phyloP scores from a whole-genome alignment of 345 rosid species.

The Psidium guajava region DNA sequence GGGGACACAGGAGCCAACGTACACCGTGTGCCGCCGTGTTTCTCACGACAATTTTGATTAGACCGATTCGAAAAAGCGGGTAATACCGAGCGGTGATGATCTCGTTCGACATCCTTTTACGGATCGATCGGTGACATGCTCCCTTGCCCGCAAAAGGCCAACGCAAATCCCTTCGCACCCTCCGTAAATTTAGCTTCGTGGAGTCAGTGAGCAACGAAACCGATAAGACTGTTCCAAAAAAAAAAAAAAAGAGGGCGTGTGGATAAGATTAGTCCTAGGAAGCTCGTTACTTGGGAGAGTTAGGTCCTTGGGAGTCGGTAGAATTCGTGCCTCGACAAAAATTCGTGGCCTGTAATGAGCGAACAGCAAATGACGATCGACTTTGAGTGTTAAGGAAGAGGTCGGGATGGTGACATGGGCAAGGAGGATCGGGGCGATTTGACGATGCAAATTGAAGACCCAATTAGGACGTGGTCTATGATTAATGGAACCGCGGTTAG shows the following conservation, averaged over 20 bases:
- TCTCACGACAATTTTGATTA: background rate
- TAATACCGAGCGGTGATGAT: background rate
- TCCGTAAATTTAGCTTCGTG: background rate
- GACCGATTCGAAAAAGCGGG: background rate
- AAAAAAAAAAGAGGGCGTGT: background rate
- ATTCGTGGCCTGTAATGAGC: background rate
- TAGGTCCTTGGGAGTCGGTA: background rate
- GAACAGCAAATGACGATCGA: background rate
- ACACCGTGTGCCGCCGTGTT: background rate
- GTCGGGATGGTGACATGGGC: background rate
- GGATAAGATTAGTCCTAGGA: background rate
- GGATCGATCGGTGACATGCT: too few species aligned
- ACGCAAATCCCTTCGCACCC: background rate
- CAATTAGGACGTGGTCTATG: background rate
- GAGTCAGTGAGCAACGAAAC: background rate
- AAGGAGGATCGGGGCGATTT: background rate
- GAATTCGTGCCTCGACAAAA: background rate
- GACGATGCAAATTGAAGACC: background rate
- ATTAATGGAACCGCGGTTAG: background rate
- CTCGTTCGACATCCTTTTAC: background rate
- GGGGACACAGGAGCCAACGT: background rate
- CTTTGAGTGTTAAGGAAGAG: background rate
- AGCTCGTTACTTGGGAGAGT: background rate
- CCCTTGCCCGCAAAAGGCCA: background rate
- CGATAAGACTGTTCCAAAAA: background rate